Evolutionary conservation across 148 eudicot species (phyloP).

Genomic region (Dysphania ambrosioides): DNA sequence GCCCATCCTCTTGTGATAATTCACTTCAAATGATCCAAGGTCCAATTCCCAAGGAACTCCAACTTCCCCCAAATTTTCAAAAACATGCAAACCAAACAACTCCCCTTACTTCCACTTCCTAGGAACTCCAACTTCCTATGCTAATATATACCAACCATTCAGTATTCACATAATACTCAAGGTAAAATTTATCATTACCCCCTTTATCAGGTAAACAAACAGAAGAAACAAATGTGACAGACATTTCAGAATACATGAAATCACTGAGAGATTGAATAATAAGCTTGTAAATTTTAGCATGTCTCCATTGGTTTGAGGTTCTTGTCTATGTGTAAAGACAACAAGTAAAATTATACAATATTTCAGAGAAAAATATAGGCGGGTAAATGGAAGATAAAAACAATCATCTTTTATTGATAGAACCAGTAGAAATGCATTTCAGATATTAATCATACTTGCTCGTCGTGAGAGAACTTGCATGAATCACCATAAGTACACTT

Average conservation of each 20-base stretch:
- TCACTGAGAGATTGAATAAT: too few species aligned
- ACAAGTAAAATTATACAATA: not conserved
- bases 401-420: not conserved
- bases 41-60: too few species aligned
- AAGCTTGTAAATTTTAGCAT: not conserved
- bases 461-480: constrained; percentile 91
- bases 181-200: not conserved
- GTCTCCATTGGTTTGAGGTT: not conserved
- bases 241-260: not conserved
- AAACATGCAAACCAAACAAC: too few species aligned
- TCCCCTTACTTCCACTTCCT: too few species aligned
- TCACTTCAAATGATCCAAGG: too few species aligned
- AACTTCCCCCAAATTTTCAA: too few species aligned
- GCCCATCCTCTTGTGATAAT: too few species aligned
- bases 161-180: too few species aligned
- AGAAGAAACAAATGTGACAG: not conserved
- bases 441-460: constrained; percentile 44
- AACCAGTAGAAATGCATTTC: not conserved
- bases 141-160: too few species aligned
- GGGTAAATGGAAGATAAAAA: not conserved
- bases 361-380: not conserved
- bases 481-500: constrained; percentile 79
- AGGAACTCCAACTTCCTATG: too few species aligned
- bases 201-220: not conserved
- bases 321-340: too few species aligned